phyloP scores from a whole-genome alignment of 805 yeast species.

The Yamadazyma takamatsuzukensis region DNA sequence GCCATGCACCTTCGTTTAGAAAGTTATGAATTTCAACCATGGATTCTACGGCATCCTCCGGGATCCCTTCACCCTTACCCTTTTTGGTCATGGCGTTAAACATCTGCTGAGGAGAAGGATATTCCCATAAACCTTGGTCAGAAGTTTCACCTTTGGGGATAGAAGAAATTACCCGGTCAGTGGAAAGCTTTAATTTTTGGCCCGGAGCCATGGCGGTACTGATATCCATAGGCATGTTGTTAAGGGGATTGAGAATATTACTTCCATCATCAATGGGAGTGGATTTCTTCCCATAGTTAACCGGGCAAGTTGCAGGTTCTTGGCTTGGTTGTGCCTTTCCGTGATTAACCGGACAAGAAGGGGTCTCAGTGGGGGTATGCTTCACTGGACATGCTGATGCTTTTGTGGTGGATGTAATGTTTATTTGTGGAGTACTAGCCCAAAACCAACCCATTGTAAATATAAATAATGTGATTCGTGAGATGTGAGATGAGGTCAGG shows the following conservation, averaged over 20 bases:
- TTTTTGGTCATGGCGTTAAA: conserved; percentile 94
- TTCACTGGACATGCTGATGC: conserved; percentile 10
- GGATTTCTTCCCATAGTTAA: conserved; percentile 4
- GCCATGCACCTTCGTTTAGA: conserved; percentile 97
- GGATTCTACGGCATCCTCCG: conserved; percentile 91
- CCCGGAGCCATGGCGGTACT: conserved; percentile 70
- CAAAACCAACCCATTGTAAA: conserved; percentile 83
- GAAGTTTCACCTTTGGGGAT: conserved; percentile 77
- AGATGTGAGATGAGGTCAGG: no score
- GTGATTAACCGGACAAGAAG: conserved; percentile 33
- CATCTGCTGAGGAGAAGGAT: conserved; percentile 99
- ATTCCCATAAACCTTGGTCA: conserved; percentile 87
- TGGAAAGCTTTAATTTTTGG: conserved; percentile 74
- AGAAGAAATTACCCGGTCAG: conserved; percentile 75
- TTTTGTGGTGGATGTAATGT: conserved; percentile 1
- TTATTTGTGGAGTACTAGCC: conserved; percentile 46
- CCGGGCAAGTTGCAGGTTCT: conserved; percentile 9
- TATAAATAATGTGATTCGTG: no score
- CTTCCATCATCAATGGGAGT: conserved; percentile 32
- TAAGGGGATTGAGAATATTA: conserved; percentile 66
- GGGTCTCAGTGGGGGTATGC: conserved; percentile 1
- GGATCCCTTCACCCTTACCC: conserved; percentile 83
- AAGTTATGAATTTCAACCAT: conserved; percentile 98
- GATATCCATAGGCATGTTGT: conserved; percentile 82
- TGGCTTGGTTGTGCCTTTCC: background rate